Evolutionary conservation across 2,329 filamentous ascomycete genomes (phyloP).

Genomic region (Cercospora sp.): DNA sequence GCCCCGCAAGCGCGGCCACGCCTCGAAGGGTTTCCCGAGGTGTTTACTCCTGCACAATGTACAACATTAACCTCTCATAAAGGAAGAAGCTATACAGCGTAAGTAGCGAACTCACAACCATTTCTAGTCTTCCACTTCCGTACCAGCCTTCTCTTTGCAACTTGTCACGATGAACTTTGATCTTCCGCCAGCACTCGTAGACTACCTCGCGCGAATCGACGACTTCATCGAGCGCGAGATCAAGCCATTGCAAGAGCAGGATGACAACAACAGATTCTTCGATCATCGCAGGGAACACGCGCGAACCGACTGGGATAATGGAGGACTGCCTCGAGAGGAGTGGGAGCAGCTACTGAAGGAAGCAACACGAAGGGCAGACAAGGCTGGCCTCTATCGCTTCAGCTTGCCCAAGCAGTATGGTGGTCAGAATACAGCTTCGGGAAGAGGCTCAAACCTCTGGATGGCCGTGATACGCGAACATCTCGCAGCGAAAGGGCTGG

Average conservation of each 20-base stretch:
- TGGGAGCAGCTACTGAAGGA: constrained; percentile 59
- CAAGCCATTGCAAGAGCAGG: constrained; percentile 54
- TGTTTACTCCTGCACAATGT: constrained; percentile 1
- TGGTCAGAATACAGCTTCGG: constrained; percentile 49
- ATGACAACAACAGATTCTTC: constrained; percentile 66
- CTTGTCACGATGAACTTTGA: constrained; percentile 55
- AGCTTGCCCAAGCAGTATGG: constrained; percentile 58
- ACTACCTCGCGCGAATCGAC: constrained; percentile 55
- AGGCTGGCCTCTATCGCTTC: constrained; percentile 62
- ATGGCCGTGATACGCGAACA: constrained; percentile 64
- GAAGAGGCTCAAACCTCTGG: constrained; percentile 57
- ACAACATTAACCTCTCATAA: not conserved
- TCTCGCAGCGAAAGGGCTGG: constrained; percentile 59
- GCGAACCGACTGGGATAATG: constrained; percentile 61
- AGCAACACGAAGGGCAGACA: constrained; percentile 55
- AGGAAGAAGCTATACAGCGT: not conserved
- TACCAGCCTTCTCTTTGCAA: not conserved
- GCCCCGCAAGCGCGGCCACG: not conserved
- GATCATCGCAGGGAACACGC: constrained; percentile 64
- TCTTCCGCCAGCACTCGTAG: constrained; percentile 52
- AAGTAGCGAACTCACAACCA: not conserved
- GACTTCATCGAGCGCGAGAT: constrained; percentile 58
- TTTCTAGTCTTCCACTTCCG: not conserved
- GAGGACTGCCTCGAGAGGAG: constrained; percentile 57
- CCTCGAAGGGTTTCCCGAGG: not conserved